Evolutionary conservation across 148 eudicot genomes (phyloP).

Genomic region (Fagopyrum homotropicum): DNA sequence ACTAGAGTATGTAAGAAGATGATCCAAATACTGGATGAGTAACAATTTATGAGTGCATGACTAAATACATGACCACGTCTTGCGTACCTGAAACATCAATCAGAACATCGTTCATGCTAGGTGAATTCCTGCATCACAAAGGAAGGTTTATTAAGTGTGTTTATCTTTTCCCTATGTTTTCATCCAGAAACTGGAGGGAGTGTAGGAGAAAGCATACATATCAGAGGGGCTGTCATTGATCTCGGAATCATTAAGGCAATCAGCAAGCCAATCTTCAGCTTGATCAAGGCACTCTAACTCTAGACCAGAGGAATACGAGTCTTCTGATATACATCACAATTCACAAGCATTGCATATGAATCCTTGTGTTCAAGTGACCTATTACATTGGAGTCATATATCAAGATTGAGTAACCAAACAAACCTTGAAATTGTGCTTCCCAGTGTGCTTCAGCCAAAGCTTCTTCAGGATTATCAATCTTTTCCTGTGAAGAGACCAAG

Average conservation of each 20-base stretch:
- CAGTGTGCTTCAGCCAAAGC: constrained; percentile 48
- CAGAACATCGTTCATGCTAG: constrained; percentile 10
- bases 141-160: background rate
- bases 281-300: constrained; percentile 62
- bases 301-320: constrained; percentile 32
- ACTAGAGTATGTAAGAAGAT: background rate
- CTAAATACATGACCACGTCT: background rate
- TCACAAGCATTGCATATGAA: background rate
- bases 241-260: constrained; percentile 68
- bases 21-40: background rate
- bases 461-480: constrained; percentile 42
- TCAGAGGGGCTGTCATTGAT: constrained; percentile 59
- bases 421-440: constrained; percentile 72
- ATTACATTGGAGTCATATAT: background rate
- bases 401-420: constrained; percentile 11
- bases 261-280: constrained; percentile 82
- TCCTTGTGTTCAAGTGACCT: background rate
- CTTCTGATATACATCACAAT: constrained; percentile 32
- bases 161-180: background rate
- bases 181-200: background rate
- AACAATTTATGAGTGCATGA: background rate
- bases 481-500: constrained; percentile 39
- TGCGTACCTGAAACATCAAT: constrained; percentile 7
- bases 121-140: constrained; percentile 12
- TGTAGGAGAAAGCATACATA: constrained; percentile 29